A percentile compares a stretch with the other conserved stretches of the same genome.
Conservation (phyloP, 495 filamentous ascomycete genomes). For the Talaromyces adpressus region DNA sequence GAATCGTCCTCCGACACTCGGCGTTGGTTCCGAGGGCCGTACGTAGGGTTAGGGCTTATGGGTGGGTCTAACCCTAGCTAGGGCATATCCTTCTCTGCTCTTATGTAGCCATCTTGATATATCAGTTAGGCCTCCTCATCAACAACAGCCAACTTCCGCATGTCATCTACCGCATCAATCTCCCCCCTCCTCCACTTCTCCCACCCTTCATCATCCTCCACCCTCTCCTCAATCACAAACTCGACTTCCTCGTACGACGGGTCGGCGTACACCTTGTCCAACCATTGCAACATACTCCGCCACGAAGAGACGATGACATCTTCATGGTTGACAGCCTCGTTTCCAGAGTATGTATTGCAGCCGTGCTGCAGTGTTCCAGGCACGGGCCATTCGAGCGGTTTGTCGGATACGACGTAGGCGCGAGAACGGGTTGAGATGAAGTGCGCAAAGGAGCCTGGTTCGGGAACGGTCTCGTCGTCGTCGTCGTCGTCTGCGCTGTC, state of each 20-base stretch:
- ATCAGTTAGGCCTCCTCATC: too few relatives aligned
- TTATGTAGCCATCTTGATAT: too few relatives aligned
- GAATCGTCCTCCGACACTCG: not conserved
- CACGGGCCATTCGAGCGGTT: conserved; percentile 40
- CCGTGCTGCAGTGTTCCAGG: conserved; percentile 29
- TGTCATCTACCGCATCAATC: conserved; percentile 1
- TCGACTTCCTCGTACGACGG: conserved; percentile 22
- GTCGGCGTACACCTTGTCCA: conserved; percentile 26
- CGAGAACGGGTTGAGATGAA: conserved; percentile 48
- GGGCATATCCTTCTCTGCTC: too few relatives aligned
- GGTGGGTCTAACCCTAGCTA: not conserved
- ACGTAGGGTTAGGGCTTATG: not conserved
- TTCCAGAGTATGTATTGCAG: conserved; percentile 43
- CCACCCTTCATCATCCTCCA: conserved; percentile 3
- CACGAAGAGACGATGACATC: conserved; percentile 35
- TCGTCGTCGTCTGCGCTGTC: not conserved
- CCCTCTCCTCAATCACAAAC: conserved; percentile 4
- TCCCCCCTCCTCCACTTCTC: conserved; percentile 1
- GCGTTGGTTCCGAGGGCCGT: too few relatives aligned
- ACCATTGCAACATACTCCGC: conserved; percentile 33
- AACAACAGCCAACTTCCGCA: not conserved
- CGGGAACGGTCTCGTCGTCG: not conserved
- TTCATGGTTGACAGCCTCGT: conserved; percentile 31
- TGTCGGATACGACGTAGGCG: conserved; percentile 48
- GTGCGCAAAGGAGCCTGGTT: conserved; percentile 21